Evolutionary conservation across 2,329 filamentous ascomycete species (phyloP).

Genomic region (Colletotrichum destructivum): DNA sequence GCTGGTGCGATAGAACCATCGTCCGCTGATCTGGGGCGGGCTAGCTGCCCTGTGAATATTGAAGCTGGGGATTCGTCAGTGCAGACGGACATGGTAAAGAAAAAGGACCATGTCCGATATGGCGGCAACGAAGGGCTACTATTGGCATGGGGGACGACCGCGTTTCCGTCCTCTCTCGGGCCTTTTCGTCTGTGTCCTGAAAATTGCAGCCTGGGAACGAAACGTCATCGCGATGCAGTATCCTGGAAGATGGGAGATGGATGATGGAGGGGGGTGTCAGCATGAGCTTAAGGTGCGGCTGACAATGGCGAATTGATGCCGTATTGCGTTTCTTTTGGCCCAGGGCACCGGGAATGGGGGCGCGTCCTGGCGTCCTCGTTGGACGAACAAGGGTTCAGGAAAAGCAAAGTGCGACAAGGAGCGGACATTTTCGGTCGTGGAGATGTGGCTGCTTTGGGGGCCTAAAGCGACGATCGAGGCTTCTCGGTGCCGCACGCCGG

Average conservation of each 20-base stretch:
- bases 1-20: conserved; percentile 24
- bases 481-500: conserved; percentile 30
- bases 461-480: conserved; percentile 23
- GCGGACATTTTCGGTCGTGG: conserved; percentile 39
- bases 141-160: conserved; percentile 33
- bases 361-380: conserved; percentile 31
- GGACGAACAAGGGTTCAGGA: conserved; percentile 38
- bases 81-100: conserved; percentile 6
- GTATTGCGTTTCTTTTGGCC: conserved; percentile 34
- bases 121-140: conserved; percentile 16
- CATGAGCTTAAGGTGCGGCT: conserved; percentile 39
- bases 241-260: conserved; percentile 21
- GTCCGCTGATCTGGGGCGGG: conserved; percentile 12
- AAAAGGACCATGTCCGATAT: conserved; percentile 21
- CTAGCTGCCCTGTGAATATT: conserved; percentile 38
- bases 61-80: neutral
- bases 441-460: conserved; percentile 38
- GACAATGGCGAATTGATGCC: conserved; percentile 32
- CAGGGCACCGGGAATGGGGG: conserved; percentile 37
- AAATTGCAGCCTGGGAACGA: conserved; percentile 31
- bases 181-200: conserved; percentile 26
- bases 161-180: conserved; percentile 30
- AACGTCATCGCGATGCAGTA: conserved; percentile 37
- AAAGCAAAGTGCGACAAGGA: conserved; percentile 32
- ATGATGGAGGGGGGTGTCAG: neutral